phyloP scores from a whole-genome alignment of 2,329 filamentous ascomycete genomes.

The Sporothrix schenckii region DNA sequence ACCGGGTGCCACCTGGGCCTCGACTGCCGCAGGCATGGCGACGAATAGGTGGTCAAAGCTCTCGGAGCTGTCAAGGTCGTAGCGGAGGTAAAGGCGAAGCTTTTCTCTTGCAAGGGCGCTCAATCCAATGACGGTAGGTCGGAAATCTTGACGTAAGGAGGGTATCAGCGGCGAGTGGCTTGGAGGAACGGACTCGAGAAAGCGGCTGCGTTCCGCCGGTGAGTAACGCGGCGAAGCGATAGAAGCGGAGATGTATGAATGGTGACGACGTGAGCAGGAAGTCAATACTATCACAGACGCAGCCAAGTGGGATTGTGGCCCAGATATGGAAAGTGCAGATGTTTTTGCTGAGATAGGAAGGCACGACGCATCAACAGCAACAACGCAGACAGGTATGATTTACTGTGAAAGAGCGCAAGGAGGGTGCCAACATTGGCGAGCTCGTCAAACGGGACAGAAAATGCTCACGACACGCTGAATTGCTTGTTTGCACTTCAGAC shows the following conservation, averaged over 20 bases:
- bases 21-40: conserved; percentile 4
- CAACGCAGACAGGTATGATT: not conserved
- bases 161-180: conserved; percentile 1
- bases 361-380: conserved; percentile 8
- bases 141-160: no score
- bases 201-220: not conserved
- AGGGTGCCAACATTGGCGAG: no score
- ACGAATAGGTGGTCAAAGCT: not conserved
- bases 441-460: not conserved
- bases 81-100: not conserved
- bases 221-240: not conserved
- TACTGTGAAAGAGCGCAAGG: not conserved
- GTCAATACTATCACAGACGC: not conserved
- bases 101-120: not conserved
- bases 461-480: not conserved
- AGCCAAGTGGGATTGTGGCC: not conserved
- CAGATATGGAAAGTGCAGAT: not conserved
- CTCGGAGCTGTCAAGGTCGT: not conserved
- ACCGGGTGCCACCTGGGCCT: not conserved
- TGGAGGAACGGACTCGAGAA: not conserved
- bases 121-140: not conserved
- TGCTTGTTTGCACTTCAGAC: not conserved
- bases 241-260: not conserved
- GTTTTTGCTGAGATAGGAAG: conserved; percentile 2
- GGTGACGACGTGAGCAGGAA: not conserved